Evolutionary conservation across 441 rosid genomes (phyloP).

Genomic region (Capsella rubella): DNA sequence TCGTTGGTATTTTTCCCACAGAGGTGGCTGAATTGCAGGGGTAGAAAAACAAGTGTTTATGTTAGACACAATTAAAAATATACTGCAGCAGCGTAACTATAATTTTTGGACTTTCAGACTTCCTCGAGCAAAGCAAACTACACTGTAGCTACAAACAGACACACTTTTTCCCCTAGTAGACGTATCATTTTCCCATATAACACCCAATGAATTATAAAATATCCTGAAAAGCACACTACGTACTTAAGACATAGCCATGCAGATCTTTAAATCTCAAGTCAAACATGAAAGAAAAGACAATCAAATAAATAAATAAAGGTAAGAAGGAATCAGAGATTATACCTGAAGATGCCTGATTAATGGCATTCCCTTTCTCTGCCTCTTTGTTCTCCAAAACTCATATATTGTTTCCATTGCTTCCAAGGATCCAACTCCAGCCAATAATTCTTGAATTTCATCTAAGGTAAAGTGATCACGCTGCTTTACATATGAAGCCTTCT

Average conservation of each 20-base stretch:
- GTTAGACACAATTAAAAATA: conserved; percentile 17
- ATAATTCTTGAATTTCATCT: conserved; percentile 72
- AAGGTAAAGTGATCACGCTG: conserved; percentile 68
- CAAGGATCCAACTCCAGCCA: conserved; percentile 61
- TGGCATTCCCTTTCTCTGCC: conserved; percentile 89
- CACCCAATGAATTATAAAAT: background rate
- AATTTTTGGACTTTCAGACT: conserved; percentile 11
- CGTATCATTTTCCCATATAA: conserved; percentile 7
- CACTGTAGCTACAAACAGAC: background rate
- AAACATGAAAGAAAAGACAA: conserved; percentile 13
- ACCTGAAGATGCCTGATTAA: conserved; percentile 97
- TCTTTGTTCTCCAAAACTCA: conserved; percentile 80
- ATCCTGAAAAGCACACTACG: conserved; percentile 16
- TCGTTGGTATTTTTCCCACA: conserved; percentile 89
- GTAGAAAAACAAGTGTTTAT: conserved; percentile 19
- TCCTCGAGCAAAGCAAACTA: background rate
- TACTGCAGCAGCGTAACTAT: background rate
- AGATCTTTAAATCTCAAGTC: conserved; percentile 2
- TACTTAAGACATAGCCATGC: conserved; percentile 8
- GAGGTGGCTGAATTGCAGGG: conserved; percentile 71
- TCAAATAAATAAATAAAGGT: conserved; percentile 2
- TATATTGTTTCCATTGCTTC: conserved; percentile 57
- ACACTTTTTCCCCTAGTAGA: background rate
- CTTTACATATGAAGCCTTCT: conserved; percentile 84
- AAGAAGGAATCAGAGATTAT: conserved; percentile 30